phyloP scores from a whole-genome alignment of 2,329 filamentous ascomycete species.

The Ilyonectria robusta region DNA sequence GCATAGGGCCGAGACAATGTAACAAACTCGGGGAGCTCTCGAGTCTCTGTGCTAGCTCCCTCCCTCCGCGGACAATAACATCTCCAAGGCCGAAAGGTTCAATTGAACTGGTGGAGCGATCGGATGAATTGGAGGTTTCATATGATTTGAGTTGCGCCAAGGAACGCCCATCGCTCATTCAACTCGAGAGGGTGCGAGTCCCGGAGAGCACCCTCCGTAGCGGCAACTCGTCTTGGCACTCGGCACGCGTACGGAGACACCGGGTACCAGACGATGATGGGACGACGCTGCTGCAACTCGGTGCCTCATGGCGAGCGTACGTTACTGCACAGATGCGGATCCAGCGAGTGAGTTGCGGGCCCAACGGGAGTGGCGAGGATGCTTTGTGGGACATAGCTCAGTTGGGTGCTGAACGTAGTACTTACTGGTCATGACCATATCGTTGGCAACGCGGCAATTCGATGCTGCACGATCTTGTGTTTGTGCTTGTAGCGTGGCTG shows the following conservation, averaged over 20 bases:
- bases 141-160: slow-evolving; percentile 17
- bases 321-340: slow-evolving; percentile 19
- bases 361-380: background rate
- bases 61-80: background rate
- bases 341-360: slow-evolving; percentile 11
- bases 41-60: slow-evolving; percentile 10
- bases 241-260: background rate
- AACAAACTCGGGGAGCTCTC: slow-evolving; percentile 2
- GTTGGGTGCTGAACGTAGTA: slow-evolving; percentile 4
- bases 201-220: background rate
- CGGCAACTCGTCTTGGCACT: background rate
- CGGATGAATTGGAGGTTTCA: background rate
- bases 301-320: background rate
- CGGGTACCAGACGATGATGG: background rate
- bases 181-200: background rate
- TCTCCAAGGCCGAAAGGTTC: background rate
- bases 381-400: slow-evolving; percentile 17
- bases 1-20: background rate
- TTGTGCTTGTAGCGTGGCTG: background rate
- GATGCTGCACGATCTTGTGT: background rate
- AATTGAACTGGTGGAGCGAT: slow-evolving; percentile 9
- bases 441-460: background rate
- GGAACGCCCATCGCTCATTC: slow-evolving; percentile 2
- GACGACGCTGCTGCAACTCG: background rate
- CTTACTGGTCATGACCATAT: slow-evolving; percentile 3